A percentile compares a stretch with the other conserved stretches of the same genome.
Evolutionary conservation across 108 stramenopile species (phyloP).

Genomic region (Cyclostephanos tholiformis): DNA sequence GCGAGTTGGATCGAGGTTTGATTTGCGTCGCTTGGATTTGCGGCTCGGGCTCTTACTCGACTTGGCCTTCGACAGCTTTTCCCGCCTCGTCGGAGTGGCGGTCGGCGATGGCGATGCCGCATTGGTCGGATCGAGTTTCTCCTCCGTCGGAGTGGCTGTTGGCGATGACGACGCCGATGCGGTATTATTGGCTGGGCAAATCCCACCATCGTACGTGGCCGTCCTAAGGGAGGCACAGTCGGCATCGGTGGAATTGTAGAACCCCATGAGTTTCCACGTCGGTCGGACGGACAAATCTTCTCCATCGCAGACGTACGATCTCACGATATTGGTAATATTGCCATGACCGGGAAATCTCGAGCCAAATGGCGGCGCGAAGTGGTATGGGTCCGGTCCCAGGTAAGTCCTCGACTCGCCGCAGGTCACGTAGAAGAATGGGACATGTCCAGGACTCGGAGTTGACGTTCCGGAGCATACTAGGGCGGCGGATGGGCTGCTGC

Average conservation of each 20-base stretch:
- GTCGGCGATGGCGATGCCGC: no score
- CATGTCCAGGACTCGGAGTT: background rate
- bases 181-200: background rate
- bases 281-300: conserved; percentile 11
- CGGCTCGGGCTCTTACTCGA: no score
- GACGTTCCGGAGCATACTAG: background rate
- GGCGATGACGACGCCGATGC: background rate
- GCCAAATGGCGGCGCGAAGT: conserved; percentile 26
- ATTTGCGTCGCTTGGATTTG: no score
- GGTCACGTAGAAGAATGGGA: conserved; percentile 25
- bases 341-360: conserved; percentile 17
- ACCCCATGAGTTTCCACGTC: conserved; percentile 34
- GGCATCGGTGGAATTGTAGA: conserved; percentile 15
- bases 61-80: no score
- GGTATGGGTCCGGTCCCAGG: conserved; percentile 36
- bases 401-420: conserved; percentile 24
- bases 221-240: conserved; percentile 8
- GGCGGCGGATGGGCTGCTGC: conserved; percentile 5
- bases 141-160: no score
- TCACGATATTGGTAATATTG: conserved; percentile 8
- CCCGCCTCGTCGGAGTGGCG: no score
- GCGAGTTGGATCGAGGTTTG: no score
- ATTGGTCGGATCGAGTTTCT: no score
- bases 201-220: background rate
- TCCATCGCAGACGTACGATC: conserved; percentile 38